Conservation (phyloP, 306 rosid genomes). For the Pyrus pyrifolia region DNA sequence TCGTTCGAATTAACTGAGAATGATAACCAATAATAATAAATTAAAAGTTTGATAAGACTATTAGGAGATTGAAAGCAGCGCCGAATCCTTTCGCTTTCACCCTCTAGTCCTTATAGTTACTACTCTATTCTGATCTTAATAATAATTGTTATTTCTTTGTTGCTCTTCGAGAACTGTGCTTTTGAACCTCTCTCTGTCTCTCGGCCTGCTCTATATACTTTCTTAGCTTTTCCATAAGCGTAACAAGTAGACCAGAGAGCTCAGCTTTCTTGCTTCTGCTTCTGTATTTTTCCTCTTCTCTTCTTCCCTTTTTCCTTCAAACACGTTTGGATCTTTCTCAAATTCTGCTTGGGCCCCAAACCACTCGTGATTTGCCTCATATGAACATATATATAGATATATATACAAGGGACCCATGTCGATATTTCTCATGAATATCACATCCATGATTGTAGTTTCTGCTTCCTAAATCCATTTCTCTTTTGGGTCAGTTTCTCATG, state of each 20-base stretch:
- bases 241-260: slow-evolving; percentile 5
- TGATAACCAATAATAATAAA: not conserved
- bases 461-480: slow-evolving; percentile 11
- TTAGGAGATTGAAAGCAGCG: not conserved
- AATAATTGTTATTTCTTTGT: slow-evolving; percentile 37
- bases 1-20: too few relatives aligned
- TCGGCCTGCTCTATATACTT: slow-evolving; percentile 19
- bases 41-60: not conserved
- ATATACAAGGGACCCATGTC: slow-evolving; percentile 17
- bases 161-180: slow-evolving; percentile 60
- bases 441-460: slow-evolving; percentile 9
- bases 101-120: slow-evolving; percentile 27
- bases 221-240: slow-evolving; percentile 57
- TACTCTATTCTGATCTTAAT: slow-evolving; percentile 30
- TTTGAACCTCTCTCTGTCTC: slow-evolving; percentile 5
- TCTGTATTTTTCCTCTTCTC: not conserved
- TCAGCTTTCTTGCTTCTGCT: slow-evolving; percentile 29
- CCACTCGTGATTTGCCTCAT: not conserved
- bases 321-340: slow-evolving; percentile 31
- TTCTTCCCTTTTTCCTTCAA: slow-evolving; percentile 7
- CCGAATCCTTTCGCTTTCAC: slow-evolving; percentile 43
- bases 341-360: slow-evolving; percentile 25
- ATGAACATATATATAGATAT: too few relatives aligned
- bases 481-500: slow-evolving; percentile 5
- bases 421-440: slow-evolving; percentile 13